phyloP scores from a whole-genome alignment of 2,329 filamentous ascomycete species.

The Ascochyta koolunga region DNA sequence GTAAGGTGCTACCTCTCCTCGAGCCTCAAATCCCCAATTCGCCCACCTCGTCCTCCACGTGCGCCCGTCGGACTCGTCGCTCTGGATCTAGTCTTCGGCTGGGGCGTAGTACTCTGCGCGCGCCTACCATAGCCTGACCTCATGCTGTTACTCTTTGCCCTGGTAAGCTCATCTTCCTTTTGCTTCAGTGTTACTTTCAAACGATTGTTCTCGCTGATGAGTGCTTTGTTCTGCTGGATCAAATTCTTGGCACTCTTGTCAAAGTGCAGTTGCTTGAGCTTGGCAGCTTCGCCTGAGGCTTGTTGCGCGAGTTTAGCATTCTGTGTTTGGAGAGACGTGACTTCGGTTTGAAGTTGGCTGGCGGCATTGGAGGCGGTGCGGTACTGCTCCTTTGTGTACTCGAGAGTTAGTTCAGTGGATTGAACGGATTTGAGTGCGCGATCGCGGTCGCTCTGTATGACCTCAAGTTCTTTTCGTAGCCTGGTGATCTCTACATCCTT shows the following conservation, averaged over 20 bases:
- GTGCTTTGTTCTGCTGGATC: slow-evolving; percentile 9
- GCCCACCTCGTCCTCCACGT: not conserved
- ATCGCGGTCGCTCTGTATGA: slow-evolving; percentile 22
- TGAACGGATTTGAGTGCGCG: slow-evolving; percentile 41
- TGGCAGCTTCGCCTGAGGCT: slow-evolving; percentile 25
- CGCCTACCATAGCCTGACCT: slow-evolving; percentile 37
- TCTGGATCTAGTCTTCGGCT: slow-evolving; percentile 34
- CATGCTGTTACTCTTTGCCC: slow-evolving; percentile 23
- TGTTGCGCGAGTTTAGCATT: slow-evolving; percentile 20
- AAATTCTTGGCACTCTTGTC: slow-evolving; percentile 19
- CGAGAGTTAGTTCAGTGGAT: slow-evolving; percentile 53
- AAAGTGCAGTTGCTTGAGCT: slow-evolving; percentile 27
- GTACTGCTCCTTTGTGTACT: slow-evolving; percentile 65
- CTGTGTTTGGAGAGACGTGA: slow-evolving; percentile 21
- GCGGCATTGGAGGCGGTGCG: slow-evolving; percentile 39
- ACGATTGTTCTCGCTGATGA: slow-evolving; percentile 17
- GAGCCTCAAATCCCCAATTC: not conserved
- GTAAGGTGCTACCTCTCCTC: not conserved
- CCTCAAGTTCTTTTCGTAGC: slow-evolving; percentile 30
- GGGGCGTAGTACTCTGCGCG: slow-evolving; percentile 37
- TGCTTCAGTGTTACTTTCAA: slow-evolving; percentile 23
- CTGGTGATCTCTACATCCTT: slow-evolving; percentile 32
- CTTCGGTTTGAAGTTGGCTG: slow-evolving; percentile 10
- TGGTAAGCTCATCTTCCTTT: slow-evolving; percentile 33
- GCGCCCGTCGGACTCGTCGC: slow-evolving; percentile 38